Evolutionary conservation across 805 yeast genomes (phyloP).

Genomic region (Starmerella apis): DNA sequence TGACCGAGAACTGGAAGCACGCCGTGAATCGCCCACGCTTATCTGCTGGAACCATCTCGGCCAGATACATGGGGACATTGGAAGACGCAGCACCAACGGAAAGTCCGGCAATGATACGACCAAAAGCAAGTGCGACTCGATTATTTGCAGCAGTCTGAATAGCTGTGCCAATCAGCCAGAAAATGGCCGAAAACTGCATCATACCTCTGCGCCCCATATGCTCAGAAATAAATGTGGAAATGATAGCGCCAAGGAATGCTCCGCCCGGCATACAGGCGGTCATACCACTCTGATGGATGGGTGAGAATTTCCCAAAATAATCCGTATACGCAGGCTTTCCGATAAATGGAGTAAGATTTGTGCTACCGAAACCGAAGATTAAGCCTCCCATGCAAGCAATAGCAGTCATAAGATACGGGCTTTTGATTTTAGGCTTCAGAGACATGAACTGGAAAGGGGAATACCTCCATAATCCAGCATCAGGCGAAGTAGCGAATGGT

Average conservation of each 20-base stretch:
- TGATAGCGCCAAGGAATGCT: constrained; percentile 50
- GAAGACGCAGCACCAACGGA: constrained; percentile 67
- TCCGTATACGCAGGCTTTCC: constrained; percentile 40
- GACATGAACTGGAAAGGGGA: constrained; percentile 20
- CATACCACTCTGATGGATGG: constrained; percentile 51
- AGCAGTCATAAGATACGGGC: constrained; percentile 46
- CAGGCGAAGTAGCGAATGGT: constrained; percentile 6
- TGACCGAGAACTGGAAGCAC: constrained; percentile 60
- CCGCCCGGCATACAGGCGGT: constrained; percentile 61
- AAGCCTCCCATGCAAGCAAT: constrained; percentile 59
- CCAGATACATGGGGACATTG: constrained; percentile 49
- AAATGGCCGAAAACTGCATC: constrained; percentile 29
- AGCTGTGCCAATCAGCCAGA: constrained; percentile 46
- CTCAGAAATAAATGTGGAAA: constrained; percentile 41
- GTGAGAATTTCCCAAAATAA: constrained; percentile 38
- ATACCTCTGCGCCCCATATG: constrained; percentile 40
- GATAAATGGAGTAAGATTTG: constrained; percentile 66
- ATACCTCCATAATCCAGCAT: constrained; percentile 12
- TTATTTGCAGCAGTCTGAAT: constrained; percentile 37
- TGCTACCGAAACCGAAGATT: constrained; percentile 68
- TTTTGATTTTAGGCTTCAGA: constrained; percentile 27
- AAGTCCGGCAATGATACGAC: constrained; percentile 56
- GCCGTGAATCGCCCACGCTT: constrained; percentile 69
- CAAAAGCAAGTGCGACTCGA: constrained; percentile 35
- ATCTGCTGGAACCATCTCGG: constrained; percentile 38